Evolutionary conservation across 176 grass and related monocot genomes (phyloP), one percentile per base, ranked within the genome.

Genomic region (Triticum dicoccoides): DNA sequence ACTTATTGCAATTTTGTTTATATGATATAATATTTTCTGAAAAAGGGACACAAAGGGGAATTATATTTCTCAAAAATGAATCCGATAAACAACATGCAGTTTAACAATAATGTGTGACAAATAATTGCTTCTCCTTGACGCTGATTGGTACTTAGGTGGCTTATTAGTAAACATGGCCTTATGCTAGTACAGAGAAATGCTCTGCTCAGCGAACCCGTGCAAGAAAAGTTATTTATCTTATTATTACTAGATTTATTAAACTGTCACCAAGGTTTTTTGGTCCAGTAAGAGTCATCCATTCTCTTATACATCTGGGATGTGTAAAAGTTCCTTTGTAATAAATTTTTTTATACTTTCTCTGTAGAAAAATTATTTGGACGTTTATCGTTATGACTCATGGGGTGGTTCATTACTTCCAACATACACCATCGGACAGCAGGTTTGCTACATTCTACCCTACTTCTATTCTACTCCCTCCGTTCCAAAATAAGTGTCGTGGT

Each of bases 381-480:
- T 98, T 76, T 98, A 98, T 92, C 88, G 86, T 69, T 98, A 94
- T 88, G 96, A 98, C 81, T 92, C 96, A 72, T 98, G 93, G 96
- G 93, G 96, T 70, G 96, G 91, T 75, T 86, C 92, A 65, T 91
- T 98, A 90, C 86, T 98, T 88, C 96, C 96, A 73, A 98, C 93
- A 68, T 98, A 95, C 82, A 92, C 80, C 75, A 65, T 89, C 21
- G 93, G 91, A 37, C 93, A 98, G 77, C 93, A 98, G 96, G 96
- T 95, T 75, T 76, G 83, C 35, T 84, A 42, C 86, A 47, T 51
- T 71, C 34, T 69, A 67, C 75, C 79, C 51, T 9, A 44, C 30
- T 74, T 82, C 68, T 59, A 20, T 59, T 59, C 6, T 59, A 59
- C 56, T 59, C 7, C 20, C 51, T 54, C 51, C 5, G 15, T 54